Percentiles rank a stretch among this genome's conserved stretches.
Evolutionary conservation across 805 yeast species (phyloP).

Genomic region (Candida adriatica): DNA sequence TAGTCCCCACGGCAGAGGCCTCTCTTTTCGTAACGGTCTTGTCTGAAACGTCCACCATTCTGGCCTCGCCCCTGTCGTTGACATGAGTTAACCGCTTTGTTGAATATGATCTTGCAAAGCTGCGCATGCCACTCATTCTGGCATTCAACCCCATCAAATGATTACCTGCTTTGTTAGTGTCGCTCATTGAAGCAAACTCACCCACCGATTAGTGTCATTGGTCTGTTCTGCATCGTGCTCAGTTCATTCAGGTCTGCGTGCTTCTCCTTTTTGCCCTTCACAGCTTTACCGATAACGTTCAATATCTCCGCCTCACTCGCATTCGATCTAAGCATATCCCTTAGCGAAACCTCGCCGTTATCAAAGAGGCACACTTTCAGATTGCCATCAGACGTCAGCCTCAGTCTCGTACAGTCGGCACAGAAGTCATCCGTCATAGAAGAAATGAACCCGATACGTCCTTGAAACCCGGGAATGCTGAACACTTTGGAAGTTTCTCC

Average conservation of each 20-base stretch:
- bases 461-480: slow-evolving; percentile 35
- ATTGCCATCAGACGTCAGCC: slow-evolving; percentile 48
- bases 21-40: slow-evolving; percentile 33
- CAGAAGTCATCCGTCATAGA: slow-evolving; percentile 52
- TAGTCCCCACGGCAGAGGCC: slow-evolving; percentile 38
- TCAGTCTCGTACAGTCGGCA: slow-evolving; percentile 42
- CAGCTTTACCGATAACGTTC: slow-evolving; percentile 37
- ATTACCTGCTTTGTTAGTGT: no score
- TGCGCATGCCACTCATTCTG: no score
- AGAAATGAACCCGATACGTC: slow-evolving; percentile 44
- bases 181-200: no score
- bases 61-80: slow-evolving; percentile 33
- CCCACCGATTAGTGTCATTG: slow-evolving; percentile 54
- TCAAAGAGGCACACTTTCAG: slow-evolving; percentile 50
- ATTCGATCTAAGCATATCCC: slow-evolving; percentile 36
- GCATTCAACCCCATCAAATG: no score
- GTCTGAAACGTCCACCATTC: slow-evolving; percentile 42
- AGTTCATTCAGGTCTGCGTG: slow-evolving; percentile 46
- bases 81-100: slow-evolving; percentile 31
- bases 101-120: slow-evolving; percentile 1
- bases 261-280: slow-evolving; percentile 38
- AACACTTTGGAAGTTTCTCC: slow-evolving; percentile 49
- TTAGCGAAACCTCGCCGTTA: slow-evolving; percentile 40
- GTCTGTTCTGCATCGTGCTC: slow-evolving; percentile 41
- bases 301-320: slow-evolving; percentile 30